These are phyloP conservation scores for Cucumis hystrix DNA, from an alignment of 306 rosid genomes.

Conservation along the genomic window DNA sequence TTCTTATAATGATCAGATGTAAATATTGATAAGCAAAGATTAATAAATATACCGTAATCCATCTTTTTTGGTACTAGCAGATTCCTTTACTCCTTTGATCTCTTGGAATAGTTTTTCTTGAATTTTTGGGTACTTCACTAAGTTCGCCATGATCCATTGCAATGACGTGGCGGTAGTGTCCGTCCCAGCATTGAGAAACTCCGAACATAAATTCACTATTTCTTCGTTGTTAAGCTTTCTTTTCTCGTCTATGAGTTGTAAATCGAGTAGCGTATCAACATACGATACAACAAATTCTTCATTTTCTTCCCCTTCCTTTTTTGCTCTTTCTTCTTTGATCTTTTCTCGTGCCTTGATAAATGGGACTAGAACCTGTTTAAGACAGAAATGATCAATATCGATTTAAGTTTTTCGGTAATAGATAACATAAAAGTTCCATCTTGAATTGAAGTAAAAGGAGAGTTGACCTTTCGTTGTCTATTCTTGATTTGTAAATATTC, in stretches of 20 bases:
- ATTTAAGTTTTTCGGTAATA: too few species aligned
- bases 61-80: neutral
- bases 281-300: slow-evolving; percentile 21
- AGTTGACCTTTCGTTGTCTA: neutral
- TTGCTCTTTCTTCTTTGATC: neutral
- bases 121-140: slow-evolving; percentile 3
- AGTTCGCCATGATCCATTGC: slow-evolving; percentile 11
- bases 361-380: neutral
- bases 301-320: neutral
- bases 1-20: too few species aligned
- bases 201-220: neutral
- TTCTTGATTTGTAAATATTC: neutral
- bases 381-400: too few species aligned
- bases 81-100: neutral
- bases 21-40: too few species aligned
- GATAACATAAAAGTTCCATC: too few species aligned
- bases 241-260: neutral
- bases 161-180: slow-evolving; percentile 1
- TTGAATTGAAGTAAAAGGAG: neutral
- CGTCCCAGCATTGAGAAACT: neutral
- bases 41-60: neutral
- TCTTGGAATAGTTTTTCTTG: neutral
- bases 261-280: neutral
- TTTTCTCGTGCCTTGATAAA: neutral
- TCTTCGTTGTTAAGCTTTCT: neutral